Evolutionary conservation across 1,284 basidiomycete species (phyloP).

Genomic region (Ceratobasidium sp.): DNA sequence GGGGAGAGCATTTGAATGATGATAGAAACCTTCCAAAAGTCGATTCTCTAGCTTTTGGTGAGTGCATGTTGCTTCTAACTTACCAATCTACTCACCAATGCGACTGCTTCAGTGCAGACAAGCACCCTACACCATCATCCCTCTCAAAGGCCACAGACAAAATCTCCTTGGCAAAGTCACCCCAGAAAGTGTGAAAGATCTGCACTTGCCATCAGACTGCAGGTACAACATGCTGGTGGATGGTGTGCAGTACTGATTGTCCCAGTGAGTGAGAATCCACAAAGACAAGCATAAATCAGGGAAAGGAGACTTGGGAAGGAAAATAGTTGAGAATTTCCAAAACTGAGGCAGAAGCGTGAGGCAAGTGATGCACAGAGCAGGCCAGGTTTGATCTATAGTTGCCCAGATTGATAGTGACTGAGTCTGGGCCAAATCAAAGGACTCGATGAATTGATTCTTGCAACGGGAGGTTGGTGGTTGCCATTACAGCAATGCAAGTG

Average conservation of each 20-base stretch:
- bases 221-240: neutral
- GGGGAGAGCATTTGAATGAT: neutral
- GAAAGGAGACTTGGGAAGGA: neutral
- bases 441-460: neutral
- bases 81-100: neutral
- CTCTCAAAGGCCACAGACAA: neutral
- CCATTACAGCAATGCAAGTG: neutral
- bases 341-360: neutral
- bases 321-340: neutral
- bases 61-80: too few relatives aligned
- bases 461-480: neutral
- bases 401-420: neutral
- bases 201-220: neutral
- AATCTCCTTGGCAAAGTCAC: neutral
- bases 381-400: constrained; percentile 4
- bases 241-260: neutral
- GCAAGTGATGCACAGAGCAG: neutral
- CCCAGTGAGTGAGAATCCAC: constrained; percentile 12
- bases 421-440: neutral
- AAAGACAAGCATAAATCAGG: neutral
- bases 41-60: neutral
- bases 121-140: neutral
- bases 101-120: neutral
- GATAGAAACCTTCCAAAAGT: neutral
- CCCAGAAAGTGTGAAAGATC: neutral